Percentiles rank a stretch among this genome's conserved stretches.
phyloP scores from a whole-genome alignment of 1,139 yeast species.

The Groenewaldozyma auringiensis region DNA sequence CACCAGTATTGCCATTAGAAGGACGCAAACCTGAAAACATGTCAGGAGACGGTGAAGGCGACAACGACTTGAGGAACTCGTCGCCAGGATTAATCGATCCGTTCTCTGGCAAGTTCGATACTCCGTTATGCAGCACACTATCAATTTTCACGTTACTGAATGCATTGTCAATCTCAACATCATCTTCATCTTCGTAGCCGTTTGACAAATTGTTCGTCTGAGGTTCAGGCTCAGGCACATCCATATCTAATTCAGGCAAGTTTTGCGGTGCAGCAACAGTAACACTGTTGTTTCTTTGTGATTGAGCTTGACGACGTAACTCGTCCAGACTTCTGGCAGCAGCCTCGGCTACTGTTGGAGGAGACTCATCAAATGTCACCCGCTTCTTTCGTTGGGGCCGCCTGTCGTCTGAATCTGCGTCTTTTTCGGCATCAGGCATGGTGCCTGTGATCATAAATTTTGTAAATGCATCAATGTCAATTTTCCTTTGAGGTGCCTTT shows the following conservation, averaged over 20 bases:
- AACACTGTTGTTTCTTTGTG: constrained; percentile 5
- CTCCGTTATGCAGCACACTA: constrained; percentile 33
- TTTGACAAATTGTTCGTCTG: constrained; percentile 4
- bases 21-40: constrained; percentile 5
- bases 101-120: constrained; percentile 27
- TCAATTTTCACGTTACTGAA: constrained; percentile 35
- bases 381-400: constrained; percentile 23
- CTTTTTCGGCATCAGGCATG: constrained; percentile 16
- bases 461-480: constrained; percentile 34
- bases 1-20: neutral
- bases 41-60: constrained; percentile 9
- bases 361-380: constrained; percentile 33
- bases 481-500: constrained; percentile 13
- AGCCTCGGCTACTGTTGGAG: constrained; percentile 36
- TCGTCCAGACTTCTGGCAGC: constrained; percentile 35
- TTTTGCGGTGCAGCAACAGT: constrained; percentile 2
- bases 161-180: constrained; percentile 27
- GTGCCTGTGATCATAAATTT: constrained; percentile 31
- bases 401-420: constrained; percentile 6
- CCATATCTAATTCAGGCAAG: neutral
- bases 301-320: constrained; percentile 29
- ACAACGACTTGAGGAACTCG: constrained; percentile 8
- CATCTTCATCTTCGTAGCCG: constrained; percentile 31
- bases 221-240: neutral
- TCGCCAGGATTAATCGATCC: constrained; percentile 15